Evolutionary conservation across 2,329 filamentous ascomycete genomes (phyloP), one percentile per base, ranked within the genome.

Genomic region (Trichoderma sp.): DNA sequence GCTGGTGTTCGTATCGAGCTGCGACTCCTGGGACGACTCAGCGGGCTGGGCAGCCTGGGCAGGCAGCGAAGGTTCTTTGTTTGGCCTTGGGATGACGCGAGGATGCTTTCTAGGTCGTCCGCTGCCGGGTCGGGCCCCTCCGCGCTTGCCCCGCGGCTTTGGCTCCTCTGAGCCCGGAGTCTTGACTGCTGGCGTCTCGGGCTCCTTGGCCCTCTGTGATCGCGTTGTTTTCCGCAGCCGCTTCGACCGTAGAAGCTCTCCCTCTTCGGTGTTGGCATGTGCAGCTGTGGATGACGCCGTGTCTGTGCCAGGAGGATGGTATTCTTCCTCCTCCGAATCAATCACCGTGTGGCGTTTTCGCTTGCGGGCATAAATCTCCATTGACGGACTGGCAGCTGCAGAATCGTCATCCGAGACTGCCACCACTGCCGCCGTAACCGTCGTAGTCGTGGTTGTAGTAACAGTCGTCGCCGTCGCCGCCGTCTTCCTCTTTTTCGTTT

Each of bases 91-190:
- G 21, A 65, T 51, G 45, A 28, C 63, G 67, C 73, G 73, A 39
- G 75, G 76, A 45, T 78, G 75, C 69, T 78, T 78, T 70, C 77
- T 76, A 71, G 77, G 77, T 52, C 77, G 72, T 30, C 77, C 77
- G 65, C 77, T 78, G 12, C 77, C 76, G 5, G 77, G 77, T 52
- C 76, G 72, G 34, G 76, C 77, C 7, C 77, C 77, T 39, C 76
- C 77, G 47, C 76, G 73, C 66, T 78, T 78, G 43, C 76, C 76
- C 26, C 73, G 69, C 28, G 72, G 70, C 68, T 77, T 77, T 15
- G 68, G 69, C 52, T 70, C 70, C n/a, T 70, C 71, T 21, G 68
- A 70, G 64, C 67, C 64, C 59, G 48, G 28, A 7, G 62, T 34
- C 48, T 70, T 72, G 15, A 5, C 34, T 39, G 67, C 47, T 48